These are phyloP conservation scores for Raffaelea albimanens DNA, from an alignment of 2,329 filamentous ascomycete genomes.

Conservation along the genomic window DNA sequence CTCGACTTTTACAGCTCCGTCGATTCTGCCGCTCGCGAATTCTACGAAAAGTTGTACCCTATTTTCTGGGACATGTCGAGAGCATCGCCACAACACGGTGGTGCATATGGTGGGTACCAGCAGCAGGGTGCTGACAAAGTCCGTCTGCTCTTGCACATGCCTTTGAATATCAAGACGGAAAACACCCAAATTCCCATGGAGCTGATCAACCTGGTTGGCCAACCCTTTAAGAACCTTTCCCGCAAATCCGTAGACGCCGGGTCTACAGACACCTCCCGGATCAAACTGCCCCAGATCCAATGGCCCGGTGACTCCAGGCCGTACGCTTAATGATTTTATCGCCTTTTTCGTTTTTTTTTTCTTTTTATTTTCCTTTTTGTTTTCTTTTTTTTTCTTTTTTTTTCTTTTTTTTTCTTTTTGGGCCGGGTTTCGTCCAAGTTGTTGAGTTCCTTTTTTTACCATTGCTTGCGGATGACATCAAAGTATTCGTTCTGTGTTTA, in stretches of 20 bases:
- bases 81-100: neutral
- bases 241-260: neutral
- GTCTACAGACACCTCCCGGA: neutral
- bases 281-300: neutral
- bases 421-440: neutral
- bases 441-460: neutral
- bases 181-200: constrained; percentile 4
- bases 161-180: neutral
- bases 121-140: constrained; percentile 1
- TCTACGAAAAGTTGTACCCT: constrained; percentile 8
- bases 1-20: constrained; percentile 7
- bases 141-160: constrained; percentile 7
- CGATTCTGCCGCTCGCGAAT: constrained; percentile 6
- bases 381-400: neutral
- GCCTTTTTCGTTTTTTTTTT: neutral
- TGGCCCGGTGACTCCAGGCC: neutral
- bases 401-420: neutral
- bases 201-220: constrained; percentile 10
- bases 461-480: neutral
- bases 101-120: neutral
- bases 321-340: neutral
- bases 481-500: too few relatives aligned
- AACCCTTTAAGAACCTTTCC: constrained; percentile 8
- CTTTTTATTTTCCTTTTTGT: neutral
- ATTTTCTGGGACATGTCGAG: constrained; percentile 4